Evolutionary conservation across 139 green algal species (phyloP), one percentile per base, ranked within the genome.

Genomic region (Cymbomonas tetramitiformis): DNA sequence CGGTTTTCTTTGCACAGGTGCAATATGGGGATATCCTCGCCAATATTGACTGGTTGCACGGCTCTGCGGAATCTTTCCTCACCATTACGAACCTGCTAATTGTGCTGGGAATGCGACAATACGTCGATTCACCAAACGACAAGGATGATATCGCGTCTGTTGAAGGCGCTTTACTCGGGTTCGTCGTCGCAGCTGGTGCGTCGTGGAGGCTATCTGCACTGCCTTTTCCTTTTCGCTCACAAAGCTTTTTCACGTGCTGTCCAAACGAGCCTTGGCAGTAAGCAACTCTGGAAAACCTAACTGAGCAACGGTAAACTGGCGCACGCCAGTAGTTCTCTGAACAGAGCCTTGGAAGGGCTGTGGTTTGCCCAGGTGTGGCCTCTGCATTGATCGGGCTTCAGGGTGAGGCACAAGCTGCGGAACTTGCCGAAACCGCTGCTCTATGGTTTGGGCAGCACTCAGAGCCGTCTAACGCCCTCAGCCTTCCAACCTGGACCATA

Each of bases 41-140:
- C 2, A 95, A 98, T 38, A 84, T 97, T 9, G 90, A 98, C 77
- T 94, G 72, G 73, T 76, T 98, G 21, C 90, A 97, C 64, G 90
- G 90, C 10, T 64, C 40, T n/a, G 88, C 90, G 5, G 90, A 98
- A 77, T 86, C 71, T 5, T 60, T 98, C 41, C 76, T 97, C 25
- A 96, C 90, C 2, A 34, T 96, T 25, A 96, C 90, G 25, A 98
- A 98, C 58, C 72, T 98, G 2, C 56, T 98, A 2, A 85, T 98
- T 30, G 85, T 80, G 32, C 26, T 79, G 12, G 71, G 71, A 30
- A 31, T 80, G 18, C 46, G 69, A 10, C 25, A 60, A 36, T 38
- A 38, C 0, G 25, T 60, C n/a, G 52, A 12, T 24, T 39, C 8
- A 23, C 19, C 10, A 38, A 48, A 25, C 19, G 2, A 47, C 2